Base-by-base conservation (phyloP, 352 stramenopile genomes). In the Globisporangium cystogenes region DNA sequence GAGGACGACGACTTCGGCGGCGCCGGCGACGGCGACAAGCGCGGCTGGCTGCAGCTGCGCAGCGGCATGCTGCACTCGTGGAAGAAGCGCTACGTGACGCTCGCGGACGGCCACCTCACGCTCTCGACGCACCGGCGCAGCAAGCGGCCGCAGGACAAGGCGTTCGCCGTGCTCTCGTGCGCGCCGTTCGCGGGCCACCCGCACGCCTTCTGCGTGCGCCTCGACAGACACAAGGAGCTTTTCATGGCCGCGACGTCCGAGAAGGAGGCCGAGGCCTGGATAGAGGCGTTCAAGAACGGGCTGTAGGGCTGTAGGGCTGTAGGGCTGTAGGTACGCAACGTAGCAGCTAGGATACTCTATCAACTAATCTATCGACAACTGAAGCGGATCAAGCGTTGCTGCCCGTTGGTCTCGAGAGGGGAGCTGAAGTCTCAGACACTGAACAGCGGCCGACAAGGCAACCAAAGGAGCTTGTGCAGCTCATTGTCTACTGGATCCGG, bases 61-160 rank as follows among this genome's bases (percentile, higher is more conserved):
- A 55, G 62, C 15, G 56, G 70, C 1, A 46, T 80, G 40, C 24
- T 86, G 8, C 67, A 57, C 10, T 46, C 61, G 14, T 86, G 65
- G 65, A 85, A 78, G 63, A 82, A 78, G 62, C 77, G 77, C 31
- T 86, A 67, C 43, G 51, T 86, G 53, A 68, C 58, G 55, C 57
- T 85, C 0, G 47, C 42, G 1, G 62, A 86, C 50, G 77, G 77
- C 48, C 69, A 73, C 43, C 21, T 88, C 44, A 68, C 55, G 10
- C 44, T 88, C 29, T 58, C 65, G 42, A 64, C 55, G 2, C 64
- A 65, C 18, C 55, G 49, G 18, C 70, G 75, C 33, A 59, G 57
- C 35, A 70, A 55, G 21, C 55, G 59, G 37, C 59, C 59, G 11
- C 59, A 73, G 36, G 67, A 79, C 53, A 80, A 75, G 49, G 31